These are phyloP conservation scores for Hypoxylon sp. DNA, from an alignment of 2,329 filamentous ascomycete genomes.

Conservation along the genomic window DNA sequence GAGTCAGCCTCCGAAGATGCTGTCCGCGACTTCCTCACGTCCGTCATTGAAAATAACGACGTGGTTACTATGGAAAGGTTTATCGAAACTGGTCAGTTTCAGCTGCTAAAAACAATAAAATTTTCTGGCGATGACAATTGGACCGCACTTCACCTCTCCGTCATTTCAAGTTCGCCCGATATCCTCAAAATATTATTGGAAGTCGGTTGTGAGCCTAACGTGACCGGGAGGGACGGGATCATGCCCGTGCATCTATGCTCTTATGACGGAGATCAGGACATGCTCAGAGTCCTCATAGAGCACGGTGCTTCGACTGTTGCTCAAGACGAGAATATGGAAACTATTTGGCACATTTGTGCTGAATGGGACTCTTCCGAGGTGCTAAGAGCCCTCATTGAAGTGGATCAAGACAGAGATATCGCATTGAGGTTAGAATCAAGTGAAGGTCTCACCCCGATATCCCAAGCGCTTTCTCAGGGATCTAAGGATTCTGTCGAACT, in stretches of 20 bases:
- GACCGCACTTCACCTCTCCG: not conserved
- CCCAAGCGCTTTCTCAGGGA: not conserved
- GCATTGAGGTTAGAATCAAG: not conserved
- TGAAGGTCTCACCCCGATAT: not conserved
- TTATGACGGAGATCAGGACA: not conserved
- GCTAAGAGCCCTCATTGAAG: not conserved
- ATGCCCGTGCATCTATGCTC: not conserved
- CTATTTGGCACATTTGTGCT: constrained; percentile 2
- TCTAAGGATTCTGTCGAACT: not conserved
- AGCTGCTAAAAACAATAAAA: not conserved
- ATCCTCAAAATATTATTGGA: not conserved
- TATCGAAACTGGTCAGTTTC: not conserved
- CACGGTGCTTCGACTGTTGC: not conserved
- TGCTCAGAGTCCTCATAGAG: not conserved
- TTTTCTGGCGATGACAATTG: not conserved
- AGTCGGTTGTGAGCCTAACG: not conserved
- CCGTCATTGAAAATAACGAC: constrained; percentile 2
- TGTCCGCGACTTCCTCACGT: not conserved
- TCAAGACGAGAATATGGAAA: not conserved
- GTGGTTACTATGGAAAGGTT: not conserved
- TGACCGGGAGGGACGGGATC: not conserved
- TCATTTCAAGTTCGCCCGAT: not conserved
- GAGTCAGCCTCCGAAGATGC: not conserved
- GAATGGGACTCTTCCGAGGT: not conserved
- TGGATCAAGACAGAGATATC: not conserved